phyloP scores from a whole-genome alignment of 2,329 filamentous ascomycete genomes.

The Colletotrichum chrysophilum region DNA sequence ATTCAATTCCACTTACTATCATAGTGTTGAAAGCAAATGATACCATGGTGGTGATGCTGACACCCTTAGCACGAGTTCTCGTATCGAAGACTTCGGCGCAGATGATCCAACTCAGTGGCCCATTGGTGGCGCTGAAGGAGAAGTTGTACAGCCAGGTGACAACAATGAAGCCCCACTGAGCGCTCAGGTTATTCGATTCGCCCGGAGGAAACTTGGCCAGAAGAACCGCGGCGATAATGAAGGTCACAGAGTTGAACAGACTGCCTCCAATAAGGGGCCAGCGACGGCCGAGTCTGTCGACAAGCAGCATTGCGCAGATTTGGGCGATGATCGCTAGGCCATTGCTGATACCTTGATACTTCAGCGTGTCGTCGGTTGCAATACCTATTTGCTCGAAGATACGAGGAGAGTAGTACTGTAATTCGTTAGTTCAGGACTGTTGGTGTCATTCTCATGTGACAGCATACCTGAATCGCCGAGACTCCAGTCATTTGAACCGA shows the following conservation, averaged over 20 bases:
- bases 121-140: constrained; percentile 68
- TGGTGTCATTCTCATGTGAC: constrained; percentile 27
- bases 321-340: constrained; percentile 73
- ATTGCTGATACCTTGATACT: constrained; percentile 78
- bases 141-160: constrained; percentile 83
- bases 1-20: constrained; percentile 57
- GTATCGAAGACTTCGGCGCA: constrained; percentile 80
- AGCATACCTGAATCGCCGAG: constrained; percentile 69
- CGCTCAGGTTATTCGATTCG: constrained; percentile 36
- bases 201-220: constrained; percentile 63
- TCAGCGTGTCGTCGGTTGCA: constrained; percentile 64
- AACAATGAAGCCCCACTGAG: constrained; percentile 71
- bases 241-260: constrained; percentile 71
- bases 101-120: constrained; percentile 67
- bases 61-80: constrained; percentile 74
- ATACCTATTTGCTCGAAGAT: constrained; percentile 77
- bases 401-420: constrained; percentile 65
- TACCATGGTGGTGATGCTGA: constrained; percentile 75
- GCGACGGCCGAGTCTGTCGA: constrained; percentile 74
- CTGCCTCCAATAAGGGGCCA: constrained; percentile 77
- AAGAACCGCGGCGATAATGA: constrained; percentile 68
- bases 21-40: constrained; percentile 79
- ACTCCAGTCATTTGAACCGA: constrained; percentile 78
- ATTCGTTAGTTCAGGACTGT: not conserved
- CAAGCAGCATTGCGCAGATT: constrained; percentile 69